Evolutionary conservation across 306 rosid genomes (phyloP), one percentile per base, ranked within the genome.

Genomic region (Corylus heterophylla): DNA sequence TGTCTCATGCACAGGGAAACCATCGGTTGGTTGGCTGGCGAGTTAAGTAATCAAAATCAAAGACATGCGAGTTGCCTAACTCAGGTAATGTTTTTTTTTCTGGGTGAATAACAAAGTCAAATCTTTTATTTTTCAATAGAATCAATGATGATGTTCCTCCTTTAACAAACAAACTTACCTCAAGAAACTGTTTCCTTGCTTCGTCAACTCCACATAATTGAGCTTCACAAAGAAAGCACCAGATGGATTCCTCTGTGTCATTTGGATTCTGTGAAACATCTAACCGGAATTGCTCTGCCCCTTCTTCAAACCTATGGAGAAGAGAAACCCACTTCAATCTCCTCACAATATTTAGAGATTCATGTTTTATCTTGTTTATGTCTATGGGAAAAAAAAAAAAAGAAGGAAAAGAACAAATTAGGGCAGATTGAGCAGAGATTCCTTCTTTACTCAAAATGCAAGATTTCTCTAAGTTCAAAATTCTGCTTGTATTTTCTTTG

Each of bases 141-240:
- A 74, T 20, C 50, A 20, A 54, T 56, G 70, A 12, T n/a, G 8
- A 48, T 56, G 59, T 51, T 78, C 52, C 45, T 47, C 25, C 20
- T 35, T 8, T 54, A n/a, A 70, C 54, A 42, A 22, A 22, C 25
- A 54, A 55, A 79, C 88, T 76, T 79, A 77, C 98, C 97, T 88
- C 92, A 18, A 94, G 97, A 91, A 91, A 92, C 58, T 76, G 90
- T 68, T 79, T 84, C 83, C 93, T 86, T 76, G 97, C 97, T 85
- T 89, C 95, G 54, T 87, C 84, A 54, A 86, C 86, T 74, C 98
- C 98, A 85, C 82, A 91, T 54, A 89, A 84, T 70, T 88, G 97
- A 84, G 98, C 95, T 87, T 92, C 97, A 81, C 97, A 94, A 39
- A 94, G 89, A 89, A 87, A 94, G 79, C 97, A 94, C 97, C 97